Conservation (phyloP, 441 rosid species). For the Kokia cookei region DNA sequence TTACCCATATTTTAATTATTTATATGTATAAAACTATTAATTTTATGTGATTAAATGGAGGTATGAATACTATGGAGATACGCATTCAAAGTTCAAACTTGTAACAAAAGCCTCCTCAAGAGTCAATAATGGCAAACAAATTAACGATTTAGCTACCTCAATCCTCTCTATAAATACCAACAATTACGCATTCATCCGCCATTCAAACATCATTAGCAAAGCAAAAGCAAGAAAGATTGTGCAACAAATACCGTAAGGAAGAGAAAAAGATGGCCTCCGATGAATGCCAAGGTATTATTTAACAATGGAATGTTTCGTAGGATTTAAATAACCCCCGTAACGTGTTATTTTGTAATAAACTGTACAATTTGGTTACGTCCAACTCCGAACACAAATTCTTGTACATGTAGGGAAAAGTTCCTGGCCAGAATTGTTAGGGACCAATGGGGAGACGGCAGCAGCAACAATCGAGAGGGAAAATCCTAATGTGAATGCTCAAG, state of each 20-base stretch:
- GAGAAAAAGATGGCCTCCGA: background rate
- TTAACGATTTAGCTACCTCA: background rate
- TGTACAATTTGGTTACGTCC: background rate
- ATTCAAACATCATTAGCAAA: background rate
- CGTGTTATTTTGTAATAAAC: too few species aligned
- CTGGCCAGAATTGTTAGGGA: conserved; percentile 39
- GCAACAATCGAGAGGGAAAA: conserved; percentile 38
- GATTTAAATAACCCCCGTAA: too few species aligned
- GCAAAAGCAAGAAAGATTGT: background rate
- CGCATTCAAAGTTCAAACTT: background rate
- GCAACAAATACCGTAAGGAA: background rate
- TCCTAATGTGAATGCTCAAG: conserved; percentile 17
- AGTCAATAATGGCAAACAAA: background rate
- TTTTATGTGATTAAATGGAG: background rate
- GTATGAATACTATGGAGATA: background rate
- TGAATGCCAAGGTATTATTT: background rate
- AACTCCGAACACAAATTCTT: background rate
- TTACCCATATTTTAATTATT: too few species aligned
- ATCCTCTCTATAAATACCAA: background rate
- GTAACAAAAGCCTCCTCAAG: background rate
- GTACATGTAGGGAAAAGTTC: conserved; percentile 25
- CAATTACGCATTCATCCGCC: background rate
- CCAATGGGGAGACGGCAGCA: conserved; percentile 37
- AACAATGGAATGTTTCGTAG: background rate
- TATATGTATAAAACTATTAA: too few species aligned